Percentiles rank a stretch among this genome's conserved stretches.
phyloP scores from a whole-genome alignment of 208 protist genomes.

The Trypanosoma conorhini region DNA sequence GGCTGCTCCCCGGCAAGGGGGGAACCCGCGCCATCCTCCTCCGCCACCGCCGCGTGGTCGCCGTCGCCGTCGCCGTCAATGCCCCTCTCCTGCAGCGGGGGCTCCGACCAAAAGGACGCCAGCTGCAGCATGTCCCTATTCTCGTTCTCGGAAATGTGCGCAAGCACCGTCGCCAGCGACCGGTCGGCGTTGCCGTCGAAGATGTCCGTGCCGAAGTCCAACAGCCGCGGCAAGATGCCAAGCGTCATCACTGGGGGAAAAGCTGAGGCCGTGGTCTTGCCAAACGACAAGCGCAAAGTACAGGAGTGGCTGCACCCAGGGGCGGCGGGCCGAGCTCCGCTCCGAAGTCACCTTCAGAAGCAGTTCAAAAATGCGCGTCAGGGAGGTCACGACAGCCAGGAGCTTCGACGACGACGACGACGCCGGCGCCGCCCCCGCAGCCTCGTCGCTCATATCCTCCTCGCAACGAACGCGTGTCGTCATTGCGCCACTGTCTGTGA shows the following conservation, averaged over 20 bases:
- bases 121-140: neutral
- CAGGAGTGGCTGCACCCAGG: slow-evolving; percentile 24
- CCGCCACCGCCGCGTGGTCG: neutral
- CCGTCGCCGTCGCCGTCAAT: too few species aligned
- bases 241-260: slow-evolving; percentile 27
- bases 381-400: neutral
- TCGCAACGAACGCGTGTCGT: neutral
- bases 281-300: slow-evolving; percentile 21
- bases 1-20: neutral
- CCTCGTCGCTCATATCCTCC: neutral
- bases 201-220: slow-evolving; percentile 24
- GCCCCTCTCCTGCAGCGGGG: neutral
- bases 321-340: neutral
- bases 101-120: neutral
- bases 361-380: slow-evolving; percentile 25
- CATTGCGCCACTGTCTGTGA: neutral
- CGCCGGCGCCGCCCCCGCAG: neutral
- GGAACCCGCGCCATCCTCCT: neutral
- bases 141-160: neutral
- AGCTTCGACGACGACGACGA: too few species aligned
- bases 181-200: slow-evolving; percentile 6
- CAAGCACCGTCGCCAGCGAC: neutral
- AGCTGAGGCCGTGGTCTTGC: slow-evolving; percentile 14
- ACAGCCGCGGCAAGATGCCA: slow-evolving; percentile 13
- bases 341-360: slow-evolving; percentile 24